Evolutionary conservation across 352 stramenopile genomes (phyloP).

Genomic region (Phytophthora boehmeriae): DNA sequence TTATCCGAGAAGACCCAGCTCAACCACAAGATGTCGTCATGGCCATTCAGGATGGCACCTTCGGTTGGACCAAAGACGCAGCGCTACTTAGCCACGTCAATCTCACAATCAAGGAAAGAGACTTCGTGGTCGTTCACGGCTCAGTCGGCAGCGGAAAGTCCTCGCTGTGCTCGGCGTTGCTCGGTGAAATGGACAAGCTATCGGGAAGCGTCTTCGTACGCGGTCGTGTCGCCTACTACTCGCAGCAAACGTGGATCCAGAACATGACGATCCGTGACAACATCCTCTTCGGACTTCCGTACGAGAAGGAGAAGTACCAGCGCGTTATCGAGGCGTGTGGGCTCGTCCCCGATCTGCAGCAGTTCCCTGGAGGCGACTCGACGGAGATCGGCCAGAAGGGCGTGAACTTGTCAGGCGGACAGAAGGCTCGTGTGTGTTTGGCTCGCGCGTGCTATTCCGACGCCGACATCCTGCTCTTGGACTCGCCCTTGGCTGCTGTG

Average conservation of each 20-base stretch:
- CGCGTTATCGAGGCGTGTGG: slow-evolving; percentile 76
- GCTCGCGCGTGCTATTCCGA: slow-evolving; percentile 70
- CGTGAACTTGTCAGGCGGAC: slow-evolving; percentile 93
- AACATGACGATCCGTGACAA: slow-evolving; percentile 95
- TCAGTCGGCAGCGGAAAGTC: slow-evolving; percentile 62
- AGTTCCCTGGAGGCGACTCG: slow-evolving; percentile 85
- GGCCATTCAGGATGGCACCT: slow-evolving; percentile 35
- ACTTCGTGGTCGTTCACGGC: slow-evolving; percentile 61
- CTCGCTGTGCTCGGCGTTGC: slow-evolving; percentile 51
- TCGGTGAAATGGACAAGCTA: slow-evolving; percentile 87
- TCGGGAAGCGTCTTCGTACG: slow-evolving; percentile 43
- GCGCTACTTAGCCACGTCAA: slow-evolving; percentile 42
- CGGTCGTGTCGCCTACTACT: slow-evolving; percentile 66
- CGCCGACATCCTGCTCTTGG: slow-evolving; percentile 81
- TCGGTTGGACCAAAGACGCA: slow-evolving; percentile 37
- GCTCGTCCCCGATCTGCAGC: slow-evolving; percentile 81
- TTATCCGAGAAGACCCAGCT: slow-evolving; percentile 13
- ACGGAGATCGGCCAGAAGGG: slow-evolving; percentile 96
- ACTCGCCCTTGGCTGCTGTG: slow-evolving; percentile 92
- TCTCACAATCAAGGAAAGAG: slow-evolving; percentile 44
- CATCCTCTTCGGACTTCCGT: slow-evolving; percentile 90
- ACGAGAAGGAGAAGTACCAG: slow-evolving; percentile 51
- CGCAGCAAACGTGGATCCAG: slow-evolving; percentile 93
- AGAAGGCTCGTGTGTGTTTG: slow-evolving; percentile 86
- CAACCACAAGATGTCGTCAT: slow-evolving; percentile 22